Evolutionary conservation across 2,329 filamentous ascomycete genomes (phyloP), one percentile per base, ranked within the genome.

Genomic region (Fusarium succisae): DNA sequence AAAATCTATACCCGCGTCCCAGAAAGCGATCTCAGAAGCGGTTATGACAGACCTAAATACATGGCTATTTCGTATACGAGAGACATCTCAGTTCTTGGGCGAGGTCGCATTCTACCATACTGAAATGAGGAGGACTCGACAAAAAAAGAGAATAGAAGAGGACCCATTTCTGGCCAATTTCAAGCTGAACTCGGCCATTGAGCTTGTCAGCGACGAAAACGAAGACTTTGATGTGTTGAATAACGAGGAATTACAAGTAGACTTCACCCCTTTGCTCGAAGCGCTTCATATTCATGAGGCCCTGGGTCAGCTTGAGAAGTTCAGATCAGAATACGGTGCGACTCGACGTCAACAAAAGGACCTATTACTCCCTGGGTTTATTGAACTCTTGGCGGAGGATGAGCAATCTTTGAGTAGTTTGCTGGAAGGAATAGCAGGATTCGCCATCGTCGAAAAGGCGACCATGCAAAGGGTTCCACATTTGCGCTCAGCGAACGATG

Each of bases 101-200:
- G 96, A 99, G 81, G 94, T 99, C 12, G 95, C 96, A 8, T 97
- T 99, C 80, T 98, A 97, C 79, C 95, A 98, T 79, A 99, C 96
- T 0, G 93, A 98, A 77, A 90, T 97, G 80, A 91, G 96, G 50
- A 90, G 96, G 72, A 90, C 91, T 30, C 90, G 96, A 57, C 94
- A 97, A 79, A 93, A 95, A 80, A 92, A 97, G 78, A 90, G 96
- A 26, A 90, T 93, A 14, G 93, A 97, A 74, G 88, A 91, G 26
- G 91, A 95, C 69, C 86, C 90, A 1, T 95, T 93, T 74, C 86
- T 98, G 48, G 87, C 88, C 39, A 92, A 93, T 75, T 98, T 98
- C 85, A 97, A 94, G 80, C 85, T 99, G 37, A 99, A 98, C 81
- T 98, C 96, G 14, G 93, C 96, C 6, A 96, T 98, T 74, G 96